Conservation (phyloP, 345 rosid species). For the Lumnitzera racemosa region DNA sequence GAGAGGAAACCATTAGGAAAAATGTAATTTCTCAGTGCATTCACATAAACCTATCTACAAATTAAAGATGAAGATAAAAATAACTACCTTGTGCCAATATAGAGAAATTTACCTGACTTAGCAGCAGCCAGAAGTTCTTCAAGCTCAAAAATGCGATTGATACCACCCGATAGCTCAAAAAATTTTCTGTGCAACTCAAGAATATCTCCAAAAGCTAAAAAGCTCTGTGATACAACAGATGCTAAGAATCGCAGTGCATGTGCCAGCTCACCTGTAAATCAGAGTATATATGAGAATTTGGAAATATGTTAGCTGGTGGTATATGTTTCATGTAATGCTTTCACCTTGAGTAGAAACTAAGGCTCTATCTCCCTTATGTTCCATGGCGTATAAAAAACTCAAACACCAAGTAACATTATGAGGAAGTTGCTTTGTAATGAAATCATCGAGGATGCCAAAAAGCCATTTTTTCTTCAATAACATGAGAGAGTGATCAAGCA, state of each 20-base stretch:
- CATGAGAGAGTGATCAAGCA: conserved; percentile 73
- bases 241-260: conserved; percentile 95
- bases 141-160: conserved; percentile 89
- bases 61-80: no score
- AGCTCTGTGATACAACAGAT: conserved; percentile 98
- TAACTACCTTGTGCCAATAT: neutral
- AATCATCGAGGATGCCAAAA: conserved; percentile 84
- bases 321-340: neutral
- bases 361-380: conserved; percentile 90
- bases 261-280: conserved; percentile 74
- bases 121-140: conserved; percentile 92
- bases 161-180: conserved; percentile 82
- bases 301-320: no score
- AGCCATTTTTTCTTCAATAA: conserved; percentile 88
- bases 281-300: neutral
- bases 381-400: conserved; percentile 91
- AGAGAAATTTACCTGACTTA: conserved; percentile 50
- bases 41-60: no score
- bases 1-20: no score
- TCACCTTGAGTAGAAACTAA: conserved; percentile 80
- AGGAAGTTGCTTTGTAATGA: conserved; percentile 98
- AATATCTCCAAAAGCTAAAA: conserved; percentile 96
- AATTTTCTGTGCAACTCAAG: conserved; percentile 89
- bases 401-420: conserved; percentile 97
- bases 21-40: no score